Percentiles rank a stretch among this genome's conserved stretches.
phyloP scores from a whole-genome alignment of 345 rosid species.

The Citrus sp. region DNA sequence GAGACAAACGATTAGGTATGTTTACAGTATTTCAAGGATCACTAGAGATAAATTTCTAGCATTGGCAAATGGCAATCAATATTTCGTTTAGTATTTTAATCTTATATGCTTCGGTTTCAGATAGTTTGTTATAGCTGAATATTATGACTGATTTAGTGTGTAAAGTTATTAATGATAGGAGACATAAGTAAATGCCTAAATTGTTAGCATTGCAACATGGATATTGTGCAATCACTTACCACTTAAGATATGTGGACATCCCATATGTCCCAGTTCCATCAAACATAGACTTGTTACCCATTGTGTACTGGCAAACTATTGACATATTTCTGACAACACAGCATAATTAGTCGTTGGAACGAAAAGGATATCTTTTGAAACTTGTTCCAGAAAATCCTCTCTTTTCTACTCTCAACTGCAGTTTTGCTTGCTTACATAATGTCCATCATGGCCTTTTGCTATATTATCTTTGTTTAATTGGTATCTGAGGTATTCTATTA shows the following conservation, averaged over 20 bases:
- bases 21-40: neutral
- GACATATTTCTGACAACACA: neutral
- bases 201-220: neutral
- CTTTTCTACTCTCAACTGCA: neutral
- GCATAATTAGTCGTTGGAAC: neutral
- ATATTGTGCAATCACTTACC: neutral
- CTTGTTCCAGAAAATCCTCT: neutral
- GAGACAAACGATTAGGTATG: constrained; percentile 44
- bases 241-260: neutral
- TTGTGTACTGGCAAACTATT: neutral
- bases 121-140: neutral
- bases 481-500: neutral
- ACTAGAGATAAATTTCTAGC: neutral
- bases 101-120: neutral
- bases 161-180: neutral
- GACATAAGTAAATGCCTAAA: neutral
- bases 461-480: neutral
- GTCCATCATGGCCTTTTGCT: neutral
- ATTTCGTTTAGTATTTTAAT: neutral
- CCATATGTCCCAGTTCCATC: neutral
- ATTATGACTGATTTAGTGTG: neutral
- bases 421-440: neutral
- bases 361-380: neutral
- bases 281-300: neutral
- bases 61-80: neutral